phyloP scores from a whole-genome alignment of 2,329 filamentous ascomycete species.

The Fusarium sp. region DNA sequence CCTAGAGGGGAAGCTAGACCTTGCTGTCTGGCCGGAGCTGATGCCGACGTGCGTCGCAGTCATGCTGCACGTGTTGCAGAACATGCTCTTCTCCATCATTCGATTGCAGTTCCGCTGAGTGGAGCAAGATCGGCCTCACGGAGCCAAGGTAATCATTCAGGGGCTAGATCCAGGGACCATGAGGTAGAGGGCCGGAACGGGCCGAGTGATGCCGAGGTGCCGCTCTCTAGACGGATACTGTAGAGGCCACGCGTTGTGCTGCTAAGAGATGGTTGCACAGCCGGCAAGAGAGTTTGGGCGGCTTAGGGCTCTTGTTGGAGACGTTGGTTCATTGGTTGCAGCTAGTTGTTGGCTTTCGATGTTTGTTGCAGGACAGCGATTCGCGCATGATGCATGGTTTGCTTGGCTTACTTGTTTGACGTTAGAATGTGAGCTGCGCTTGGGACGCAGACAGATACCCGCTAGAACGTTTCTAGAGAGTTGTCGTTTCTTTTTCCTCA shows the following conservation, averaged over 20 bases:
- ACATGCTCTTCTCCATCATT: constrained; percentile 79
- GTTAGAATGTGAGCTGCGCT: constrained; percentile 16
- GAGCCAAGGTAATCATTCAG: constrained; percentile 6
- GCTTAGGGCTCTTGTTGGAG: constrained; percentile 10
- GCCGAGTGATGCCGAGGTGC: constrained; percentile 33
- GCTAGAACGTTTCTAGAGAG: constrained; percentile 37
- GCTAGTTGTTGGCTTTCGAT: constrained; percentile 1
- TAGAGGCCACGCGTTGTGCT: constrained; percentile 1
- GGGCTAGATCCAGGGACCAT: constrained; percentile 1
- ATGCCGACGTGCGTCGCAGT: constrained; percentile 74
- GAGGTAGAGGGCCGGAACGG: constrained; percentile 39
- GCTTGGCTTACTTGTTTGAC: constrained; percentile 19
- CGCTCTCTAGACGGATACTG: constrained; percentile 12
- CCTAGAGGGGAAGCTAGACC: constrained; percentile 72
- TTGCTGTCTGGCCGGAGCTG: constrained; percentile 75
- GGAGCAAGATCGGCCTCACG: constrained; percentile 16
- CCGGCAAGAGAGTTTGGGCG: constrained; percentile 8
- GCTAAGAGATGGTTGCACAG: neutral
- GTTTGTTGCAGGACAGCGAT: constrained; percentile 17
- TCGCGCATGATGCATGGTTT: constrained; percentile 30
- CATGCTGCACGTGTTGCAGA: constrained; percentile 76
- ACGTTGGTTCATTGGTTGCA: neutral
- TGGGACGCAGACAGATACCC: constrained; percentile 38
- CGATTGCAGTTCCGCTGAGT: constrained; percentile 67
- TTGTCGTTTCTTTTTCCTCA: constrained; percentile 24